These are phyloP conservation scores for Coprinopsis marcescibilis DNA, from an alignment of 768 basidiomycete genomes.

Conservation along the genomic window DNA sequence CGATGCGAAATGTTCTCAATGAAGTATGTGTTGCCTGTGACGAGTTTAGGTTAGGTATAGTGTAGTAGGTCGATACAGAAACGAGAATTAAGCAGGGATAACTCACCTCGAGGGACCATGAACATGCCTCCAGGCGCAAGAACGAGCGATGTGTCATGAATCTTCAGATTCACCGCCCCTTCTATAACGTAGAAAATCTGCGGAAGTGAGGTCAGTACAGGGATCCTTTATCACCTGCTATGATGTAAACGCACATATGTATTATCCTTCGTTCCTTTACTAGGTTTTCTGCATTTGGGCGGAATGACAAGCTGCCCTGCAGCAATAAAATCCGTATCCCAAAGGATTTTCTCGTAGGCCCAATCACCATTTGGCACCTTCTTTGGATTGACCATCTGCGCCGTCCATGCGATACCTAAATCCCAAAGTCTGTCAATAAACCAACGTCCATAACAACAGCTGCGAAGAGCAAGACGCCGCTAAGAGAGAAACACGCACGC, in stretches of 20 bases:
- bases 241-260: constrained; percentile 35
- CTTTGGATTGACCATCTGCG: constrained; percentile 57
- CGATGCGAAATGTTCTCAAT: constrained; percentile 84
- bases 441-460: too few species aligned
- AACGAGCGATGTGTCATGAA: constrained; percentile 75
- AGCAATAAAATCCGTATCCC: constrained; percentile 87
- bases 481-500: constrained; percentile 47
- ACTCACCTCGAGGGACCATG: constrained; percentile 81
- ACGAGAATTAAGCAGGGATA: not conserved
- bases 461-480: constrained; percentile 8
- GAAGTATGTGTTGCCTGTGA: constrained; percentile 79
- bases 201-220: not conserved
- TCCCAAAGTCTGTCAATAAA: too few species aligned
- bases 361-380: constrained; percentile 61
- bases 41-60: not conserved
- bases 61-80: not conserved
- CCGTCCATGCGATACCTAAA: constrained; percentile 75
- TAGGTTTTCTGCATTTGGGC: constrained; percentile 72
- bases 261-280: constrained; percentile 89
- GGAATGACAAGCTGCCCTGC: constrained; percentile 85
- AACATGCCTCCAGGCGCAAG: constrained; percentile 83
- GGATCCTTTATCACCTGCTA: not conserved
- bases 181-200: constrained; percentile 67
- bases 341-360: constrained; percentile 88
- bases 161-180: constrained; percentile 82